Conservation (phyloP, 108 stramenopile genomes). For the Cafeteria roenbergensis region DNA sequence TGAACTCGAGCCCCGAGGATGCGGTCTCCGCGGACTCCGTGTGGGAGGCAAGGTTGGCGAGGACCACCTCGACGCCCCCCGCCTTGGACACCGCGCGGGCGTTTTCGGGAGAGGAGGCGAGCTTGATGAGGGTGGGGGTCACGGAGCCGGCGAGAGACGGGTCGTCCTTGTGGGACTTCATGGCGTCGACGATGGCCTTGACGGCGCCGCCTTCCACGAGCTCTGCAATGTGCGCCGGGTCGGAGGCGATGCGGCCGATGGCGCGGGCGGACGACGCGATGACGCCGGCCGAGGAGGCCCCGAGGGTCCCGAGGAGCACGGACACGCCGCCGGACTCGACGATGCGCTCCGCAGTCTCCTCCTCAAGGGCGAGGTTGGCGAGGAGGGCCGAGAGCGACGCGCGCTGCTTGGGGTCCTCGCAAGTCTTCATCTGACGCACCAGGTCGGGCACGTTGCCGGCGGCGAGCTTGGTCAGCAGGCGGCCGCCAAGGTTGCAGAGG, state of each 20-base stretch:
- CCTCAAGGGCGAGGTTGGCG: slow-evolving; percentile 15
- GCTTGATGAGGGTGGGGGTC: slow-evolving; percentile 4
- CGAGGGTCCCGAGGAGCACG: slow-evolving; percentile 10
- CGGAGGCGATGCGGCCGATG: slow-evolving; percentile 16
- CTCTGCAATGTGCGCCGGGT: slow-evolving; percentile 3
- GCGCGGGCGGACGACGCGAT: slow-evolving; percentile 8
- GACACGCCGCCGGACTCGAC: slow-evolving; percentile 7
- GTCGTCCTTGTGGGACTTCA: slow-evolving; percentile 1
- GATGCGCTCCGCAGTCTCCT: slow-evolving; percentile 14
- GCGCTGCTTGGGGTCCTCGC: slow-evolving; percentile 9
- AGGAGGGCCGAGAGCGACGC: slow-evolving; percentile 17
- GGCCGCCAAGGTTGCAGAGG: slow-evolving; percentile 11
- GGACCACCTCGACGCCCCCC: slow-evolving; percentile 13
- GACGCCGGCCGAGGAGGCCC: slow-evolving; percentile 1
- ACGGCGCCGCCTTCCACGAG: slow-evolving; percentile 9
- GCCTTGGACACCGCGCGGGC: background rate
- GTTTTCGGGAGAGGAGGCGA: slow-evolving; percentile 12
- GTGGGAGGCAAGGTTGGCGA: background rate
- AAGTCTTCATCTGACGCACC: slow-evolving; percentile 3
- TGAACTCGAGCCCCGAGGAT: background rate
- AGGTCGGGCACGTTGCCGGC: slow-evolving; percentile 7
- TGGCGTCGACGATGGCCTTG: slow-evolving; percentile 11
- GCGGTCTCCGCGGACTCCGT: background rate
- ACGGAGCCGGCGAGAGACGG: slow-evolving; percentile 8
- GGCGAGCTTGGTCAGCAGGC: slow-evolving; percentile 17